A percentile compares a stretch with the other conserved stretches of the same genome.
Conservation (phyloP, 1,284 basidiomycete genomes). For the Fomes fomentarius region DNA sequence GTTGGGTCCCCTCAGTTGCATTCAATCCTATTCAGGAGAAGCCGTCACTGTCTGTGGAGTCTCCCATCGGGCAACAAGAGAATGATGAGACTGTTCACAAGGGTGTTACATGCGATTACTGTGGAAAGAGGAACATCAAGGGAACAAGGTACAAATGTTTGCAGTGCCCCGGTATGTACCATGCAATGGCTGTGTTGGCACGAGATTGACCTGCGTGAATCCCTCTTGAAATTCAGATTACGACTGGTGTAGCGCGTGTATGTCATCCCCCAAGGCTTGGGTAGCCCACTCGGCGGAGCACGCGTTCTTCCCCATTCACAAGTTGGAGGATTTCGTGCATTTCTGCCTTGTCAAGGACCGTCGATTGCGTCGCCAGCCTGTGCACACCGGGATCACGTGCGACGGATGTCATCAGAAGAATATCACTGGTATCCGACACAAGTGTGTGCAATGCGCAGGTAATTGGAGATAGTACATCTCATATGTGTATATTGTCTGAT, state of each 20-base stretch:
- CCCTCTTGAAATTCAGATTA: slow-evolving; percentile 36
- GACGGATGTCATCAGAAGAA: slow-evolving; percentile 53
- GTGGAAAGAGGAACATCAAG: slow-evolving; percentile 49
- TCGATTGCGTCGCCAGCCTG: slow-evolving; percentile 9
- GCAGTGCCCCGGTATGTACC: slow-evolving; percentile 58
- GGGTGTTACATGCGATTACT: slow-evolving; percentile 61
- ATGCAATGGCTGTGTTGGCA: neutral
- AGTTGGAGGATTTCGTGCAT: slow-evolving; percentile 42
- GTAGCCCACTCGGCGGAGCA: slow-evolving; percentile 38
- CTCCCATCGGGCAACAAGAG: neutral
- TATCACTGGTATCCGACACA: slow-evolving; percentile 66
- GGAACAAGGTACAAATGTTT: slow-evolving; percentile 74
- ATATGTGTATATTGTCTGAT: too few species aligned
- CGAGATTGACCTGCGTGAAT: neutral
- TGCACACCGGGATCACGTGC: slow-evolving; percentile 51
- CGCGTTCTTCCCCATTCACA: slow-evolving; percentile 66
- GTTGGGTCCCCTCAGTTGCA: slow-evolving; percentile 5
- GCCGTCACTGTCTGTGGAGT: neutral
- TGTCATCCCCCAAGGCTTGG: slow-evolving; percentile 31
- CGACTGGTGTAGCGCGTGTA: slow-evolving; percentile 69
- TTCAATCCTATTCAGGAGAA: slow-evolving; percentile 3
- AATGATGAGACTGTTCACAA: slow-evolving; percentile 30
- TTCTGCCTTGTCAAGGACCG: slow-evolving; percentile 22
- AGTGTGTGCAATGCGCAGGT: slow-evolving; percentile 74
- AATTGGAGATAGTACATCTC: too few species aligned